phyloP scores from a whole-genome alignment of 441 rosid genomes.

The Metrosideros polymorpha region DNA sequence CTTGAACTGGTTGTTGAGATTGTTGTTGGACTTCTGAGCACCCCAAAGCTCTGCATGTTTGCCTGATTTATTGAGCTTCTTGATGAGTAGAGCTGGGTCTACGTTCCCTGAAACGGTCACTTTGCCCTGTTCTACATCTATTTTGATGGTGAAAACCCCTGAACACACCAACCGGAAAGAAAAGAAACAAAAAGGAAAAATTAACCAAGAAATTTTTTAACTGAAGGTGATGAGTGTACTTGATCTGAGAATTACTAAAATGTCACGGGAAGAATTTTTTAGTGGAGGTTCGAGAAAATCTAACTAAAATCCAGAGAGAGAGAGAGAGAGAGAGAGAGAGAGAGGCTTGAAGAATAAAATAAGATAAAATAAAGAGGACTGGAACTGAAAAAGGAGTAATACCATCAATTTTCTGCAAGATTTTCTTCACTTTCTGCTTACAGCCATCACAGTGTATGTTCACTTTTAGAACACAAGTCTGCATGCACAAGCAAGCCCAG shows the following conservation, averaged over 20 bases:
- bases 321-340: background rate
- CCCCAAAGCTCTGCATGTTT: conserved; percentile 11
- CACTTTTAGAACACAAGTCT: conserved; percentile 13
- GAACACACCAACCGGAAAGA: background rate
- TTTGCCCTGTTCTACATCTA: conserved; percentile 8
- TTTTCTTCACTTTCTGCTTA: conserved; percentile 11
- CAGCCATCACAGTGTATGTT: conserved; percentile 15
- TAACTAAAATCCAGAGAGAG: background rate
- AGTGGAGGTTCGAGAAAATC: background rate
- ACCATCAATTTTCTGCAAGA: conserved; percentile 10
- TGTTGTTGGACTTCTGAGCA: background rate
- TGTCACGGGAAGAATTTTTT: background rate
- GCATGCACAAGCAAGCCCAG: background rate
- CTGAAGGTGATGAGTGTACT: background rate
- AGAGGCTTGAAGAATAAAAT: background rate
- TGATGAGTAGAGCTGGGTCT: background rate
- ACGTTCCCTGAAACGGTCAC: conserved; percentile 4
- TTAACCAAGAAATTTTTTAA: background rate
- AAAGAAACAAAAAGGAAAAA: background rate
- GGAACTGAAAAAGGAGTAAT: background rate
- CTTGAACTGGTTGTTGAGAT: conserved; percentile 4
- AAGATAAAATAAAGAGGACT: background rate
- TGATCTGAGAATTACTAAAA: background rate
- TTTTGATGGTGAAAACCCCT: conserved; percentile 7
- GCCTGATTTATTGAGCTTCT: conserved; percentile 8